phyloP scores from a whole-genome alignment of 352 stramenopile genomes.

The Lagenidium giganteum region DNA sequence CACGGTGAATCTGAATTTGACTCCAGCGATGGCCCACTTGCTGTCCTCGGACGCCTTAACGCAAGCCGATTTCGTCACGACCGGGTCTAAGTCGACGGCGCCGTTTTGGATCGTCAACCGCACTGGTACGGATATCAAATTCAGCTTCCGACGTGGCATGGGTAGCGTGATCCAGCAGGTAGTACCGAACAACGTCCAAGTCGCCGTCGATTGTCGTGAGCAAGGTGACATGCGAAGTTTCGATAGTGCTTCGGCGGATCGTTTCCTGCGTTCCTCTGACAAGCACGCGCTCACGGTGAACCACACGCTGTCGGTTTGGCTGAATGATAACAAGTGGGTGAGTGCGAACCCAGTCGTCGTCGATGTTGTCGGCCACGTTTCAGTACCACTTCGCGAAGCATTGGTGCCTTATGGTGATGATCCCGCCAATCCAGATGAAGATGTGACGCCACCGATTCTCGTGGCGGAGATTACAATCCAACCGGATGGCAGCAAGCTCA shows the following conservation, averaged over 20 bases:
- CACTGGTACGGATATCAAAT: slow-evolving; percentile 76
- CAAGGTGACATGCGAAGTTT: slow-evolving; percentile 86
- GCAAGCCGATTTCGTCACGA: slow-evolving; percentile 84
- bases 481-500: slow-evolving; percentile 83
- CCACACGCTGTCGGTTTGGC: slow-evolving; percentile 82
- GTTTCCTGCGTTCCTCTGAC: slow-evolving; percentile 67
- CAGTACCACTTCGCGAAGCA: slow-evolving; percentile 67
- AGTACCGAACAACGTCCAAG: slow-evolving; percentile 54
- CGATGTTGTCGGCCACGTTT: slow-evolving; percentile 84
- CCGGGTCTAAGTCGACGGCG: slow-evolving; percentile 77
- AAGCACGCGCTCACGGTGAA: slow-evolving; percentile 77
- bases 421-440: slow-evolving; percentile 35
- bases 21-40: slow-evolving; percentile 80
- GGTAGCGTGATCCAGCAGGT: slow-evolving; percentile 77
- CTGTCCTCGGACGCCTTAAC: slow-evolving; percentile 74
- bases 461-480: slow-evolving; percentile 86
- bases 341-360: slow-evolving; percentile 83
- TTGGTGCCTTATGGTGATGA: slow-evolving; percentile 16
- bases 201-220: slow-evolving; percentile 82
- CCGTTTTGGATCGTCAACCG: slow-evolving; percentile 90
- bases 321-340: slow-evolving; percentile 85
- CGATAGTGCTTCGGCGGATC: slow-evolving; percentile 72
- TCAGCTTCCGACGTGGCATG: slow-evolving; percentile 79
- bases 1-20: slow-evolving; percentile 86
- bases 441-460: slow-evolving; percentile 61